These are phyloP conservation scores for Alternaria burnsii DNA, from an alignment of 2,329 filamentous ascomycete species.

Conservation along the genomic window DNA sequence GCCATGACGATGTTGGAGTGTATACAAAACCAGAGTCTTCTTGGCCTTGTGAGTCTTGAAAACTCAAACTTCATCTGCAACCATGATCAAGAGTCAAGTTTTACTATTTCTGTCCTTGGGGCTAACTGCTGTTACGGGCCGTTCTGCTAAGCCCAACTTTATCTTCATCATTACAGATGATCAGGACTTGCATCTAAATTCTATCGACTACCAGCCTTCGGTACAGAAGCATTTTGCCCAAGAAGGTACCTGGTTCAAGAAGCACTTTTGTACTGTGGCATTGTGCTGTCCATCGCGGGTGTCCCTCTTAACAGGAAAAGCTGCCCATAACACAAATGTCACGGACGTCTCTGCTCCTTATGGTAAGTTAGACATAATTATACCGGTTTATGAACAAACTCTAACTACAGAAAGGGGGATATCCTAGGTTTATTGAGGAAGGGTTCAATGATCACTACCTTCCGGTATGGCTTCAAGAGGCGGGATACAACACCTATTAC, in stretches of 20 bases:
- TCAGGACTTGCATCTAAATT: constrained; percentile 70
- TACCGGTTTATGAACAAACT: background rate
- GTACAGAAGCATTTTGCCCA: constrained; percentile 65
- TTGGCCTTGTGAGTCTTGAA: background rate
- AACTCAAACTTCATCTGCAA: background rate
- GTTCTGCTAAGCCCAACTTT: constrained; percentile 58
- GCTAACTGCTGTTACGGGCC: constrained; percentile 6
- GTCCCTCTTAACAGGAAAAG: constrained; percentile 70
- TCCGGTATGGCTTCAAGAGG: constrained; percentile 74
- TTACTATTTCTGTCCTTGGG: background rate
- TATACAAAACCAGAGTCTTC: background rate
- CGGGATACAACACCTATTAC: constrained; percentile 76
- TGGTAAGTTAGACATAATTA: constrained; percentile 46
- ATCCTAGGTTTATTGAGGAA: constrained; percentile 70
- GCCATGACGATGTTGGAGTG: background rate
- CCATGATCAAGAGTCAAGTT: background rate
- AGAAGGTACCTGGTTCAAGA: constrained; percentile 66
- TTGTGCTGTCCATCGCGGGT: constrained; percentile 74
- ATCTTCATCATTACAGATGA: constrained; percentile 75
- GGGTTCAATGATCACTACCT: constrained; percentile 74
- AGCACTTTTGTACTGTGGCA: constrained; percentile 72
- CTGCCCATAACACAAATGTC: constrained; percentile 76
- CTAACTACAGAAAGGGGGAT: constrained; percentile 57
- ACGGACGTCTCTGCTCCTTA: constrained; percentile 66
- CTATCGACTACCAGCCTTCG: constrained; percentile 67